Conservation (phyloP, 108 stramenopile species). For the Fragilaria crotonensis region DNA sequence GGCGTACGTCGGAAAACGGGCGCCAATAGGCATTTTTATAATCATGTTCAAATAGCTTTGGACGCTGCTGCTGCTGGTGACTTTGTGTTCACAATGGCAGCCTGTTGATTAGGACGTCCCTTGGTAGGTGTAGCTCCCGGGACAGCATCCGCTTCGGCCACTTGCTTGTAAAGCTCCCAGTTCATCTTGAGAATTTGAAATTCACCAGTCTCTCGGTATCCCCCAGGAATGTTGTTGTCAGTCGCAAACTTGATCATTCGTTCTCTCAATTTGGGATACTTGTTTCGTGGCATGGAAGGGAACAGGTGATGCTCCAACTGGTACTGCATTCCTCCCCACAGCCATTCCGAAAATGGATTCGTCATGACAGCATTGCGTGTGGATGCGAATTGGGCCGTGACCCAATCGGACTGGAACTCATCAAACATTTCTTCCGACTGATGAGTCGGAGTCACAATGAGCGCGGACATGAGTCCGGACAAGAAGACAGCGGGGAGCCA, state of each 20-base stretch:
- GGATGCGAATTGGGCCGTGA: constrained; percentile 83
- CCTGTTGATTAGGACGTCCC: constrained; percentile 65
- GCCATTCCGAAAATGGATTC: constrained; percentile 85
- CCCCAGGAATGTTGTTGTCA: constrained; percentile 86
- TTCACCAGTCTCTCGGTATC: constrained; percentile 77
- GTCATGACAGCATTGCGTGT: constrained; percentile 85
- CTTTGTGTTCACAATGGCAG: constrained; percentile 42
- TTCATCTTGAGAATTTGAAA: constrained; percentile 80
- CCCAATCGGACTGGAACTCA: constrained; percentile 83
- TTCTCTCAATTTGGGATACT: constrained; percentile 68
- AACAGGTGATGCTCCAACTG: constrained; percentile 96
- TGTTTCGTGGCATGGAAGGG: constrained; percentile 89
- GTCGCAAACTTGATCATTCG: constrained; percentile 79
- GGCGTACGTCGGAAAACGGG: too few species aligned
- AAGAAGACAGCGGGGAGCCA: constrained; percentile 83
- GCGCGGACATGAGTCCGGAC: constrained; percentile 80
- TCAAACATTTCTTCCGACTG: constrained; percentile 86
- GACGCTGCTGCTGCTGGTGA: constrained; percentile 31
- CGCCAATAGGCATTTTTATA: too few species aligned
- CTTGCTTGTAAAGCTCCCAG: constrained; percentile 70
- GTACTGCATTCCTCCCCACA: constrained; percentile 96
- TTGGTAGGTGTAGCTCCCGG: constrained; percentile 68
- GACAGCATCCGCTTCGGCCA: constrained; percentile 66
- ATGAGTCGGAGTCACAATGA: constrained; percentile 92
- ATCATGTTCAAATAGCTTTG: neutral